Base-by-base conservation (phyloP, 352 stramenopile genomes). In the Phytophthora citrophthora region DNA sequence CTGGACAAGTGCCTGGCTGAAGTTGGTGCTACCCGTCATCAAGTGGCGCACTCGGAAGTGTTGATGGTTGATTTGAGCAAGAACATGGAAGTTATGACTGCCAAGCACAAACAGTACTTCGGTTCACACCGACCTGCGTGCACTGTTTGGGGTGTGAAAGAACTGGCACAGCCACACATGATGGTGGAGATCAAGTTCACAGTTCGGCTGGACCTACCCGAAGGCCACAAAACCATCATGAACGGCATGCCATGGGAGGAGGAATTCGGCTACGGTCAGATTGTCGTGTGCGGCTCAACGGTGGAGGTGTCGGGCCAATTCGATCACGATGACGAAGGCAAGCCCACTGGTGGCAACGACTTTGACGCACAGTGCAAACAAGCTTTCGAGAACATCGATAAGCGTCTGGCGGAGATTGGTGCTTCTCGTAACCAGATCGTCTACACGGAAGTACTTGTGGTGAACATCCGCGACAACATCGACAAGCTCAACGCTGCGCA, bases 401-500 rank as follows among this genome's bases (percentile, higher is more conserved):
- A 52, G 26, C 45, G 24, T 12, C 26, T 52, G 27, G 26, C 26
- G 26, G 45, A 52, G 8, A 52, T 52, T n/a, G 45, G 45, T 11
- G 27, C 45, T 13, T 27, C 27, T n/a, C 27, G 45, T 26, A 40
- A 39, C 45, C 45, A 52, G 26, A 39, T 52, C 45, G 27, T 52
- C 15, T 34, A 52, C 27, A 52, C 45, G 26, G 45, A 40, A 26
- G 45, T 52, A 27, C 16, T 52, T 9, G 20, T 52, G 20, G 45
- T 52, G 15, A 52, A 52, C 27, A 52, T 52, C 5, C 27, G 27
- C n/a, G 45, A 52, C 45, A 52, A 52, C 45, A 52, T 40, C 24
- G 45, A 52, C 0, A 52, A 40, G 27, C 10, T 52, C 16, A 40
- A 52, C 10, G 26, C 27, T 16, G 45, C 45, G 16, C 45, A 52